These are phyloP conservation scores for Apodospora peruviana DNA, from an alignment of 495 filamentous ascomycete species.

Conservation along the genomic window DNA sequence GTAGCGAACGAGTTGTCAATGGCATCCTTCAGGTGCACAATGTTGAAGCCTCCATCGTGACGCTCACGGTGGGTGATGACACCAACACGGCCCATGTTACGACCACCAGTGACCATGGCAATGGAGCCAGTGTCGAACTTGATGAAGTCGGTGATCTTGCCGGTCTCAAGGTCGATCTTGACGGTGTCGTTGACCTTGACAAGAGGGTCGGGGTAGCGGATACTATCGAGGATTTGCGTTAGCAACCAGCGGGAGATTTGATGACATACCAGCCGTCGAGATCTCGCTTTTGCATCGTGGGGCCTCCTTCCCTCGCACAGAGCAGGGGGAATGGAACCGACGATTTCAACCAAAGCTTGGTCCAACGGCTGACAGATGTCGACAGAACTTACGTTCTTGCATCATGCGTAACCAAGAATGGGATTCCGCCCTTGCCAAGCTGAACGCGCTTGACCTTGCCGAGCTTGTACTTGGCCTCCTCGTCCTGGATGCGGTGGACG, in stretches of 20 bases:
- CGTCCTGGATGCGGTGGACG: slow-evolving; percentile 94
- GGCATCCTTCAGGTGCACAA: slow-evolving; percentile 98
- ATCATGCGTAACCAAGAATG: slow-evolving; percentile 99
- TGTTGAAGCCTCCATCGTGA: slow-evolving; percentile 99
- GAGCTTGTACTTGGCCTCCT: slow-evolving; percentile 99
- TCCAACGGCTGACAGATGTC: slow-evolving; percentile 99
- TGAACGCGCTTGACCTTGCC: slow-evolving; percentile 99
- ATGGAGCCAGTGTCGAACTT: slow-evolving; percentile 96
- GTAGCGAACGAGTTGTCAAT: slow-evolving; percentile 99
- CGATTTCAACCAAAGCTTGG: slow-evolving; percentile 91
- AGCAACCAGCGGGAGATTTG: slow-evolving; percentile 28
- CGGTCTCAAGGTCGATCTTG: slow-evolving; percentile 94
- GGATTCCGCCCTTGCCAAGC: slow-evolving; percentile 97
- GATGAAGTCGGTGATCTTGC: slow-evolving; percentile 96
- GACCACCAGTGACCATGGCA: slow-evolving; percentile 96
- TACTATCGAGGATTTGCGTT: slow-evolving; percentile 51
- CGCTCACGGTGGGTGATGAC: slow-evolving; percentile 99
- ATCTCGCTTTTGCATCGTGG: slow-evolving; percentile 16
- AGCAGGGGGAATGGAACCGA: slow-evolving; percentile 8
- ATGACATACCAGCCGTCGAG: slow-evolving; percentile 44
- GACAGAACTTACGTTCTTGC: slow-evolving; percentile 97
- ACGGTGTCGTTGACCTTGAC: slow-evolving; percentile 99
- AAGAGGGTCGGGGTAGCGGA: slow-evolving; percentile 94
- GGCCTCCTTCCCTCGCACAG: slow-evolving; percentile 9
- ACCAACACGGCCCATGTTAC: slow-evolving; percentile 99